phyloP scores from a whole-genome alignment of 23 red algal genomes.

The Cyanidioschyzon merolae region DNA sequence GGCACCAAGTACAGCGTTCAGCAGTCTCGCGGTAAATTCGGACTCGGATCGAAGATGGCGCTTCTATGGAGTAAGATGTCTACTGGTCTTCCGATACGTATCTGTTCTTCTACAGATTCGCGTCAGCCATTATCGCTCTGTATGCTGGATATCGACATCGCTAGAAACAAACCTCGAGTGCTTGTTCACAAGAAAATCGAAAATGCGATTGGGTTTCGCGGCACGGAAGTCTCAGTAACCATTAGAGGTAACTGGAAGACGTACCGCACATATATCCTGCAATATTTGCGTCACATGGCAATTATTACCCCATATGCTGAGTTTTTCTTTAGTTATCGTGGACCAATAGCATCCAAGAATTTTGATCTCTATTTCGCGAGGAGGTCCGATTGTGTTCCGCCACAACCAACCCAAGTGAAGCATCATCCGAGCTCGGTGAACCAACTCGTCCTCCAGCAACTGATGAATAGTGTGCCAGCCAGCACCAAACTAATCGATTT shows the following conservation, averaged over 20 bases:
- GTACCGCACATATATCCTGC: conserved; percentile 57
- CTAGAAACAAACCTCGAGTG: conserved; percentile 45
- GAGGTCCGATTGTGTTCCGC: conserved; percentile 58
- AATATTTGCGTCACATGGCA: conserved; percentile 83
- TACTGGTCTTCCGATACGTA: conserved; percentile 57
- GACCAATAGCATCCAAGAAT: neutral
- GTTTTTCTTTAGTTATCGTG: conserved; percentile 20
- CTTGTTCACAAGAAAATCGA: conserved; percentile 26
- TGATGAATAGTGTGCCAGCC: conserved; percentile 32
- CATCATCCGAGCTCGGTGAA: conserved; percentile 83
- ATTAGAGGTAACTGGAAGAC: conserved; percentile 81
- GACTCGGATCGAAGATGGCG: conserved; percentile 90
- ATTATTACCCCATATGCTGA: conserved; percentile 83
- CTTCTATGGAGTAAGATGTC: conserved; percentile 90
- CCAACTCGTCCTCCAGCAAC: conserved; percentile 60
- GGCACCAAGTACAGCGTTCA: conserved; percentile 79
- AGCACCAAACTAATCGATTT: conserved; percentile 35
- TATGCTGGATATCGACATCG: conserved; percentile 78
- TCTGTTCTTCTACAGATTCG: conserved; percentile 27
- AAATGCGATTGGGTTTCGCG: conserved; percentile 38
- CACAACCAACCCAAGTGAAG: conserved; percentile 50
- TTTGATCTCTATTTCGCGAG: conserved; percentile 55
- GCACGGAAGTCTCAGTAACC: conserved; percentile 54
- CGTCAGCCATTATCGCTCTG: conserved; percentile 31
- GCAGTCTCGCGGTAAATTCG: conserved; percentile 81